Evolutionary conservation across 192 early-diverging fungal species (phyloP).

Genomic region (Mortierella alpina): DNA sequence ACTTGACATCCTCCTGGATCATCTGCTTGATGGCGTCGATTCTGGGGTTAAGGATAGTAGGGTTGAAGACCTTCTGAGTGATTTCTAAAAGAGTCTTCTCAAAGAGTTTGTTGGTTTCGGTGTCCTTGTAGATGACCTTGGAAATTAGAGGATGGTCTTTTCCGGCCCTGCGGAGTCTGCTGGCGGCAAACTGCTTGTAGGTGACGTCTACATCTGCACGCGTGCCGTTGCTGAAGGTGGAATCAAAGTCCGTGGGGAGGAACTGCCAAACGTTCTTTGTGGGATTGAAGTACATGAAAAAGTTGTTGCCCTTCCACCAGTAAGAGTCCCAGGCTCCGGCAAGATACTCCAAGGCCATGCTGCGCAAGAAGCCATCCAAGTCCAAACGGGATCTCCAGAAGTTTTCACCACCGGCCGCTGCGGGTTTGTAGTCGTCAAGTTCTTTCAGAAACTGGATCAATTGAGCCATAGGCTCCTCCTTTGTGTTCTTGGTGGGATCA

Average conservation of each 20-base stretch:
- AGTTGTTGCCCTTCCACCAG: conserved; percentile 55
- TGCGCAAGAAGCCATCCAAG: conserved; percentile 33
- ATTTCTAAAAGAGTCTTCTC: conserved; percentile 21
- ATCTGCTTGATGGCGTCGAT: conserved; percentile 50
- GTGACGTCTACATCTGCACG: conserved; percentile 14
- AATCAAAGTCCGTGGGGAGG: conserved; percentile 57
- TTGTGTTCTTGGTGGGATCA: conserved; percentile 10
- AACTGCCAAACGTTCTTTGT: conserved; percentile 17
- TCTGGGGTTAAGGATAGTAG: conserved; percentile 18
- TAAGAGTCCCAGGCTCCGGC: conserved; percentile 52
- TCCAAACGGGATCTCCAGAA: conserved; percentile 44
- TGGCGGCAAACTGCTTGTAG: conserved; percentile 38
- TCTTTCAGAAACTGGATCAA: conserved; percentile 49
- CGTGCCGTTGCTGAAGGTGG: conserved; percentile 53
- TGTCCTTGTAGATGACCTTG: conserved; percentile 41
- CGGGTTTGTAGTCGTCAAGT: conserved; percentile 35
- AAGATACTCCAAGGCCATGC: conserved; percentile 52
- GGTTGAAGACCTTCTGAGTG: conserved; percentile 20
- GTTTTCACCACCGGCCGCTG: conserved; percentile 4
- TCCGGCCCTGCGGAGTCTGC: conserved; percentile 3
- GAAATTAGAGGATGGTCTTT: conserved; percentile 45
- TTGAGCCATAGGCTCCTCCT: conserved; percentile 30
- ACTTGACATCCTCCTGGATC: conserved; percentile 41
- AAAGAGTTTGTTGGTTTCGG: conserved; percentile 32
- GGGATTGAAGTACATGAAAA: conserved; percentile 44